These are phyloP conservation scores for Bipolaris cookei DNA, from an alignment of 2,329 filamentous ascomycete species.

Conservation along the genomic window DNA sequence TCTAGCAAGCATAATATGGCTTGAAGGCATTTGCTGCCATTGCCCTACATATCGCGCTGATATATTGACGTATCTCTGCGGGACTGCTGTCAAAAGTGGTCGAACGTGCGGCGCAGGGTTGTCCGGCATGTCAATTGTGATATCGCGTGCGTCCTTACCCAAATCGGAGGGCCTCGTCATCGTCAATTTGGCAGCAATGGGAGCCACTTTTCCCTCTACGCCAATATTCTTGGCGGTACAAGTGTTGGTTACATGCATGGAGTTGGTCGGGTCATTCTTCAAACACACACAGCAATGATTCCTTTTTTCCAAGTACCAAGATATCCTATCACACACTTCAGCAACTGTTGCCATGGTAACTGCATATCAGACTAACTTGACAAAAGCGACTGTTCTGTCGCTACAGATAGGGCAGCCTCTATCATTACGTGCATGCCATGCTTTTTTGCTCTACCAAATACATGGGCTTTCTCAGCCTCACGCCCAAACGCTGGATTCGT, in stretches of 20 bases:
- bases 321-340: neutral
- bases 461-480: constrained; percentile 5
- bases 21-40: neutral
- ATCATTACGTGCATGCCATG: constrained; percentile 9
- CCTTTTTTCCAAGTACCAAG: no score
- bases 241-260: no score
- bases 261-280: no score
- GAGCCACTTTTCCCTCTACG: neutral
- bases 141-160: constrained; percentile 13
- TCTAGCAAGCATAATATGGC: neutral
- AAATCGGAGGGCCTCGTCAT: constrained; percentile 19
- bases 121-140: neutral
- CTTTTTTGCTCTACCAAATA: constrained; percentile 11
- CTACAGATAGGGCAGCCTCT: neutral
- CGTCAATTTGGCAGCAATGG: neutral
- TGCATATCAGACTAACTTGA: neutral
- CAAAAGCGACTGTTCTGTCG: neutral
- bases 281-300: no score
- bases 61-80: neutral
- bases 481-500: constrained; percentile 30
- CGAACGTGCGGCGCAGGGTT: neutral
- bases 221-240: no score
- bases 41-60: no score
- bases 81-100: neutral
- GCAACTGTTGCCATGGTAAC: neutral